A percentile compares a stretch with the other conserved stretches of the same genome.
Evolutionary conservation across 1,284 basidiomycete species (phyloP).

Genomic region (Trametes sp.): DNA sequence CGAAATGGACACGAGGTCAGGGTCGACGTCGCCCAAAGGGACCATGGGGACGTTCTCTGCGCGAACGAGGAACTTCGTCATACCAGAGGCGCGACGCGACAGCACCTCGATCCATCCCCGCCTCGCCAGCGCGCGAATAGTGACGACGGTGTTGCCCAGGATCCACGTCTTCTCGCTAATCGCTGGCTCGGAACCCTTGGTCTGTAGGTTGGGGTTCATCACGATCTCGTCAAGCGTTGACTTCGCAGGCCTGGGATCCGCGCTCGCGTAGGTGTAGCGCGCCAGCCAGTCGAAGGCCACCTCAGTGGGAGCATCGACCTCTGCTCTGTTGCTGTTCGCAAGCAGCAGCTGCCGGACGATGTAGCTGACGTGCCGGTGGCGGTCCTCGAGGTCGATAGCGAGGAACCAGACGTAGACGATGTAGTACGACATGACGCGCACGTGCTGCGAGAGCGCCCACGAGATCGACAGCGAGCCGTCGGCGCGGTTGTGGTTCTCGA

Average conservation of each 20-base stretch:
- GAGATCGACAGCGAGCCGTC: slow-evolving; percentile 68
- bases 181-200: slow-evolving; percentile 47
- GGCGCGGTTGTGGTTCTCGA: slow-evolving; percentile 88
- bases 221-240: slow-evolving; percentile 83
- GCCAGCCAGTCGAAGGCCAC: slow-evolving; percentile 99
- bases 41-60: slow-evolving; percentile 91
- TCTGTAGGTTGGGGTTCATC: slow-evolving; percentile 55
- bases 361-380: slow-evolving; percentile 85
- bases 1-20: slow-evolving; percentile 76
- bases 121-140: slow-evolving; percentile 77
- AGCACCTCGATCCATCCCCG: slow-evolving; percentile 92
- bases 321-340: slow-evolving; percentile 81
- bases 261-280: slow-evolving; percentile 93
- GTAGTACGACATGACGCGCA: slow-evolving; percentile 93
- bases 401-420: slow-evolving; percentile 97
- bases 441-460: slow-evolving; percentile 95
- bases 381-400: slow-evolving; percentile 85
- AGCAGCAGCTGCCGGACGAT: slow-evolving; percentile 90
- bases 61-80: slow-evolving; percentile 87
- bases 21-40: slow-evolving; percentile 82
- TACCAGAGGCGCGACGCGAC: slow-evolving; percentile 90
- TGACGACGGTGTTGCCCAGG: slow-evolving; percentile 87
- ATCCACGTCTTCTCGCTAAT: slow-evolving; percentile 84
- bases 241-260: slow-evolving; percentile 88
- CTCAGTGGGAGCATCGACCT: slow-evolving; percentile 91